Percentiles rank a stretch among this genome's conserved stretches.
phyloP scores from a whole-genome alignment of 805 yeast genomes.

The Komagataella kurtzmanii region DNA sequence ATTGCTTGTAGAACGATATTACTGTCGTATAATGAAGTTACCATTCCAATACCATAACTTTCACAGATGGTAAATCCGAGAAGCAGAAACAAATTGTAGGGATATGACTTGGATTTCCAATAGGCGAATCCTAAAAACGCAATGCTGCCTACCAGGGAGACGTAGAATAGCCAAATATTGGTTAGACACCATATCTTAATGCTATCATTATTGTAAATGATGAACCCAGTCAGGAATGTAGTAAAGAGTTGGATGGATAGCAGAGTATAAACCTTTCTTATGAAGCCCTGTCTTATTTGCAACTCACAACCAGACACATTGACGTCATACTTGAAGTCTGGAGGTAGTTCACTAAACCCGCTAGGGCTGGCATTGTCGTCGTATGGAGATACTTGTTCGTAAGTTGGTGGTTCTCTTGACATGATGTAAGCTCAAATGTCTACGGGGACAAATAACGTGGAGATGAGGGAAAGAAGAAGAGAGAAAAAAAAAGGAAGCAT shows the following conservation, averaged over 20 bases:
- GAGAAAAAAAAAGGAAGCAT: background rate
- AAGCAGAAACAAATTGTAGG: constrained; percentile 40
- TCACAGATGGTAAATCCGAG: constrained; percentile 66
- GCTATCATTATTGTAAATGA: constrained; percentile 29
- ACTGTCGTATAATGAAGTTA: constrained; percentile 49
- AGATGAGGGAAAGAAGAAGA: background rate
- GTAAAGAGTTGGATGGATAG: constrained; percentile 48
- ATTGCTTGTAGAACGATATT: constrained; percentile 59
- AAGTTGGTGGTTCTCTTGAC: background rate
- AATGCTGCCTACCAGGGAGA: constrained; percentile 44
- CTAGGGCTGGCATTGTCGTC: background rate
- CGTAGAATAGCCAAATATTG: constrained; percentile 45
- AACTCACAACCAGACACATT: constrained; percentile 68
- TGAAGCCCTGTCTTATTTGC: constrained; percentile 60
- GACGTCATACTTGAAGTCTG: constrained; percentile 75
- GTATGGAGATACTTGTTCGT: background rate
- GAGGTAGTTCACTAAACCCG: constrained; percentile 22
- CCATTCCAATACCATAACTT: constrained; percentile 58
- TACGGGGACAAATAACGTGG: no score
- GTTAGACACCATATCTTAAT: constrained; percentile 40
- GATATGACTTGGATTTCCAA: constrained; percentile 53
- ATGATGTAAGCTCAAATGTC: no score
- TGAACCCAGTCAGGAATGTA: constrained; percentile 45
- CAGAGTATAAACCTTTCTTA: constrained; percentile 69
- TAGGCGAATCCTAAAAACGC: constrained; percentile 53